Base-by-base conservation (phyloP, 2,329 filamentous ascomycete species). In the Diaporthe capsici region DNA sequence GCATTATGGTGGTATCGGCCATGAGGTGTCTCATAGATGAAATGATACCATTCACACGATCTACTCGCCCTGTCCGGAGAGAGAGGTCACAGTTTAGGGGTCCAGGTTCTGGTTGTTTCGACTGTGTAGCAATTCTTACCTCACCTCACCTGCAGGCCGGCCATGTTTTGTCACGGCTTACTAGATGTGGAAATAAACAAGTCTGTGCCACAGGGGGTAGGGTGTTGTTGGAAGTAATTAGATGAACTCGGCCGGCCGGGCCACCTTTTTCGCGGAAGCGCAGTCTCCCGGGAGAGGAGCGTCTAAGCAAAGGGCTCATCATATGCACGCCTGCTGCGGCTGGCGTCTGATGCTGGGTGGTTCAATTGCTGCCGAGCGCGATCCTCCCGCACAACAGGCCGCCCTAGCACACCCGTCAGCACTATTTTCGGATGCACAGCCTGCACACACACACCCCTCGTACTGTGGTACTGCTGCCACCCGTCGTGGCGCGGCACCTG, bases 341-440 rank as follows among this genome's bases (percentile, higher is more conserved):
- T 68, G 63, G 34, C 47, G 28, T 53, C 31, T 51, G 28, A 17
- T 20, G 20, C 31, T 17, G 60, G 39, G 34, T 34, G 8, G 25
- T 47, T 44, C n/a, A 31, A 31, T 10, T 68, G 44, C 44, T 68
- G 44, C 63, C 63, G 44, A 68, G 63, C 47, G 20, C 47, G 25
- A 68, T 51, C 63, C 47, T 51, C 22, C 63, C 60, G 60, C 60
- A 39, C 60, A 63, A n/a, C 25, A 60, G 37, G 60, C 63, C 61
- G 31, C 44, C 28, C n/a, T 68, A 51, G 63, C 31, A 15, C 44
- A 12, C 3, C 31, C 47, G 42, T 61, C 42, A 61, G 55, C 55
- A 72, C 51, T 72, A 72, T 72, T 72, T 72, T 25, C 8, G 44
- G 70, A 5, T 72, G 55, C 70, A 72, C 70, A 61, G 70, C 70